A percentile compares a stretch with the other conserved stretches of the same genome.
Evolutionary conservation across 1,139 yeast genomes (phyloP).

Genomic region (Taphrina deformans): DNA sequence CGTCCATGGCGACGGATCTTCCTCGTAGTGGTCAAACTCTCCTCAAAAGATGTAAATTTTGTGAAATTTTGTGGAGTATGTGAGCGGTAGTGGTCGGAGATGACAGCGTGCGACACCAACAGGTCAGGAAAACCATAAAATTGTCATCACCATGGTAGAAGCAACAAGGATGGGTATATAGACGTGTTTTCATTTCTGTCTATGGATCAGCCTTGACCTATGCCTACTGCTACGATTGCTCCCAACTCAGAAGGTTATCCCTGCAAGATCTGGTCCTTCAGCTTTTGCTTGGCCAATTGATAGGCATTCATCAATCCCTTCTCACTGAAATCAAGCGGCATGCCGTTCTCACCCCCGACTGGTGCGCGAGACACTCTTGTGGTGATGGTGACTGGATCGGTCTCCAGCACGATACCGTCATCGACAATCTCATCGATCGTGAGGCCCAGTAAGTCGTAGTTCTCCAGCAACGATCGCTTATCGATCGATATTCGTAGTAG

Average conservation of each 20-base stretch:
- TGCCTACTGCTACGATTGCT: no score
- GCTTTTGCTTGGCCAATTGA: slow-evolving; percentile 81
- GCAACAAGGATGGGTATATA: no score
- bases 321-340: slow-evolving; percentile 77
- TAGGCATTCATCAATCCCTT: slow-evolving; percentile 85
- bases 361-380: slow-evolving; percentile 89
- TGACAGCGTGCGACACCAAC: no score
- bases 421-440: slow-evolving; percentile 91
- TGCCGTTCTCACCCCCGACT: slow-evolving; percentile 59
- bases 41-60: background rate
- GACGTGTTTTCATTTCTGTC: no score
- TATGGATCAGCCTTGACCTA: no score
- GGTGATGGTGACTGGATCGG: slow-evolving; percentile 82
- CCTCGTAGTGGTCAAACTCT: background rate
- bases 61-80: background rate
- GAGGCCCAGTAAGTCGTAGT: slow-evolving; percentile 80
- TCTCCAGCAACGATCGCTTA: slow-evolving; percentile 72
- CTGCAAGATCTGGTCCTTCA: slow-evolving; percentile 69
- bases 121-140: no score
- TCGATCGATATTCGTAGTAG: slow-evolving; percentile 61
- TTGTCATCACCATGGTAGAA: no score
- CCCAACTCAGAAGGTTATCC: slow-evolving; percentile 1
- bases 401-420: slow-evolving; percentile 76
- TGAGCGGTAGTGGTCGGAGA: background rate
- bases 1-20: slow-evolving; percentile 45